Evolutionary conservation across 495 filamentous ascomycete species (phyloP), one percentile per base, ranked within the genome.

Genomic region (Penicillium psychrofluorescens): DNA sequence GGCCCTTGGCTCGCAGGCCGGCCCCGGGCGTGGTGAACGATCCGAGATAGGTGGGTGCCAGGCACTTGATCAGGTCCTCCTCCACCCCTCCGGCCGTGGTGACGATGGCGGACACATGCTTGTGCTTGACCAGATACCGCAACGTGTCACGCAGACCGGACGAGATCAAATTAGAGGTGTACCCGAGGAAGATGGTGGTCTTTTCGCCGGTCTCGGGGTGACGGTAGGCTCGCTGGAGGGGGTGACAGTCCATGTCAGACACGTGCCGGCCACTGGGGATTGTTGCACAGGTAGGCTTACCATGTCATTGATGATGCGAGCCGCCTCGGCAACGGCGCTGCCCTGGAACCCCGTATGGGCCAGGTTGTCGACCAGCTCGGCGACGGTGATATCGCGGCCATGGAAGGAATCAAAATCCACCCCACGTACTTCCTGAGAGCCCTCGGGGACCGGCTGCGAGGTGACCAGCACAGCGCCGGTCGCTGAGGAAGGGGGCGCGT

Each of bases 41-140:
- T 29, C 87, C 90, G 50, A 96, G 78, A 59, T 97, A 97, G 8
- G 94, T 99, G 13, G 86, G 83, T 5, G 81, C 92, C 1, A 97
- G 80, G 52, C 94, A 97, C 67, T 99, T 99, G 72, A 97, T 97
- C 36, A 99, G 75, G 59, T 97, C 92, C 62, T 99, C 92, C 63
- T 99, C 92, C 29, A 99, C 78, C 5, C 90, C 94, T n/a, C 92
- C 92, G 0, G 94, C 92, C 2, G 92, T 94, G 11, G 91, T 94
- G 44, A 99, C 94, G 49, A 97, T 85, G 44, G 83, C 86, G 1
- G 86, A 90, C 45, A 97, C 81, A 59, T 97, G 90, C 30, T 80
- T 78, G 65, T 97, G 88, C 62, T 95, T 77, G 10, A 95, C 91
- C 1, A 97, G 78, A 63, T 88, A 97, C 15, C 94, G 86, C 51